phyloP scores from a whole-genome alignment of 768 basidiomycete genomes.

The Pisolithus sp. region DNA sequence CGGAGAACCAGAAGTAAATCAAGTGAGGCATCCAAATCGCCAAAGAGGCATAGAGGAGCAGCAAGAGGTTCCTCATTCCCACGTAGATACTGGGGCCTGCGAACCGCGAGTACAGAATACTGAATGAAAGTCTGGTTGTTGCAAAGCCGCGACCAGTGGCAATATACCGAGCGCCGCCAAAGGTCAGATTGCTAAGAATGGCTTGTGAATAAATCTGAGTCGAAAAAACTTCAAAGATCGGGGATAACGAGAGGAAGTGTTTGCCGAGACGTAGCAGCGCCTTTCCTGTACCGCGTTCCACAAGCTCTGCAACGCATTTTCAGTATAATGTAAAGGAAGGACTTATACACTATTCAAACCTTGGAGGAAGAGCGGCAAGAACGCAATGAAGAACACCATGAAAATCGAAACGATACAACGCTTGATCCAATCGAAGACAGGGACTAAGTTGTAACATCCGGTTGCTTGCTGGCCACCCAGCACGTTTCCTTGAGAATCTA shows the following conservation, averaged over 20 bases:
- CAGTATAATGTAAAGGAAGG: conserved; percentile 1
- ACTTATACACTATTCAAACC: conserved; percentile 42
- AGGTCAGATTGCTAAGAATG: conserved; percentile 93
- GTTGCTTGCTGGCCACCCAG: conserved; percentile 74
- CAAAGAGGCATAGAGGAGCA: conserved; percentile 88
- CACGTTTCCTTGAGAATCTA: conserved; percentile 74
- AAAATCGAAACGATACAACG: conserved; percentile 97
- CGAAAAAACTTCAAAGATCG: conserved; percentile 97
- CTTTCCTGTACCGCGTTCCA: conserved; percentile 93
- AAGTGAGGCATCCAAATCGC: conserved; percentile 90
- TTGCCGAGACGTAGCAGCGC: conserved; percentile 91
- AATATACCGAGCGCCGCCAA: conserved; percentile 98
- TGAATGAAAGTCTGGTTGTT: conserved; percentile 92
- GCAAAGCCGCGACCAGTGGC: conserved; percentile 99
- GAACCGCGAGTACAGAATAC: conserved; percentile 96
- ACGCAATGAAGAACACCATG: conserved; percentile 97
- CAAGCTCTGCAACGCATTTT: conserved; percentile 56
- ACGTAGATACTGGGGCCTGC: conserved; percentile 99
- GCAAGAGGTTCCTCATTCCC: conserved; percentile 88
- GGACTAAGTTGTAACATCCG: conserved; percentile 87
- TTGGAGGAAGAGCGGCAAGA: conserved; percentile 94
- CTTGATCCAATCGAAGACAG: conserved; percentile 97
- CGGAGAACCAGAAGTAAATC: conserved; percentile 99
- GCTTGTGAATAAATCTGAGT: conserved; percentile 98
- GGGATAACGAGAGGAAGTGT: conserved; percentile 95